Percentiles rank a stretch among this genome's conserved stretches.
Conservation (phyloP, 805 yeast species). For the Candida chauliodis region DNA sequence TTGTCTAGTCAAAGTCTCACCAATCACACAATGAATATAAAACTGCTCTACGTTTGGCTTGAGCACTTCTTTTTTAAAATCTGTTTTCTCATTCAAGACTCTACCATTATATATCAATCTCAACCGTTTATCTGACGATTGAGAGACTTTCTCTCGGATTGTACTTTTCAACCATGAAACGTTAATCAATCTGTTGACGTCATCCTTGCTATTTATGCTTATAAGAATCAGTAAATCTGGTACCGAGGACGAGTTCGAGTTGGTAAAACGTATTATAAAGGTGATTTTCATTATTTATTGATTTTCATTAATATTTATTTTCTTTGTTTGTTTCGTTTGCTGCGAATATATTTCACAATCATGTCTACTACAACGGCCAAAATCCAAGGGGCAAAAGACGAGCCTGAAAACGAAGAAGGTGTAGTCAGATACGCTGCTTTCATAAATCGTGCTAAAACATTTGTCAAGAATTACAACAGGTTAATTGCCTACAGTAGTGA, state of each 20-base stretch:
- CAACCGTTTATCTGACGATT: slow-evolving; percentile 44
- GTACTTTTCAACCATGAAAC: slow-evolving; percentile 27
- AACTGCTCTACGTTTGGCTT: slow-evolving; percentile 33
- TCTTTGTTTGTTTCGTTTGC: not conserved
- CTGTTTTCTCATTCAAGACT: slow-evolving; percentile 54
- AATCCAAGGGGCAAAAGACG: slow-evolving; percentile 13
- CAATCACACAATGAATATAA: slow-evolving; percentile 79
- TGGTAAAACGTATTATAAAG: slow-evolving; percentile 30
- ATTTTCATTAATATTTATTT: not conserved
- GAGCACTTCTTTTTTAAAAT: slow-evolving; percentile 49
- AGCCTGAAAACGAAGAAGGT: slow-evolving; percentile 17
- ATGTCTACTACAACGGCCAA: no score
- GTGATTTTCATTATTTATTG: slow-evolving; percentile 18
- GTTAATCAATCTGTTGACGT: slow-evolving; percentile 27
- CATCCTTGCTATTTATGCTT: slow-evolving; percentile 25
- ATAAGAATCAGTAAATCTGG: slow-evolving; percentile 29
- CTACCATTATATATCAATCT: slow-evolving; percentile 69
- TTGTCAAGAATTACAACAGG: slow-evolving; percentile 68
- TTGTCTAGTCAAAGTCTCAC: slow-evolving; percentile 53
- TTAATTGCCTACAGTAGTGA: slow-evolving; percentile 86
- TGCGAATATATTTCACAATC: no score
- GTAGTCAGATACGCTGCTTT: slow-evolving; percentile 77
- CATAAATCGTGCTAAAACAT: slow-evolving; percentile 70
- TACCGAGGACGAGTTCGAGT: slow-evolving; percentile 17
- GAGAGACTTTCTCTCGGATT: slow-evolving; percentile 23